Evolutionary conservation across 805 yeast species (phyloP), one percentile per base, ranked within the genome.

Genomic region (Maudiozyma pseudohumilis): DNA sequence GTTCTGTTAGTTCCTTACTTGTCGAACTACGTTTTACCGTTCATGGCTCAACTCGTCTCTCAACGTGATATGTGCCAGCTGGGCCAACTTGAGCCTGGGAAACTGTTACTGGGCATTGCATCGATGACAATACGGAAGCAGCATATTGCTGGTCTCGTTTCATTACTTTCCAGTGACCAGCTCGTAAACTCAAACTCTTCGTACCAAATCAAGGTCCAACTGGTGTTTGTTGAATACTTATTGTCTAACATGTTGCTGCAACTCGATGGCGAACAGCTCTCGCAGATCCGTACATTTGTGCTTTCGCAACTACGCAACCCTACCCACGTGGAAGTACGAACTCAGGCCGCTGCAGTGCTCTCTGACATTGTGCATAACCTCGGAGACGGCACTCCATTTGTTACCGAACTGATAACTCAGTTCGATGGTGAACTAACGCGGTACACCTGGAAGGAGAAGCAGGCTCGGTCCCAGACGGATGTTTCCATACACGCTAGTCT

Each of bases 61-160:
- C 70, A 82, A 65, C 77, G 84, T 42, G 96, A 89, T 43, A 84
- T 84, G 11, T 82, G 94, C 46, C 84, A 81, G 46, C 58, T 82
- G 40, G 79, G 80, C 0, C 70, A 69, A 23, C 58, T 82, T 9
- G 67, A 68, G 28, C 82, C 89, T 0, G 65, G 72, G 2, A 49
- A 59, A 6, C 47, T 73, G 17, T 68, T 73, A 44, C 55, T 63
- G 13, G 53, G 61, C 21, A 53, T 80, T 4, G 74, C 79, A 0
- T 61, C 67, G 19, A 50, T 74, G 23, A 65, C 75, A 5, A 71
- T 64, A 42, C 60, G 71, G 28, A 53, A 60, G 12, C 23, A 5
- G 13, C 24, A n/a, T 17, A 31, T 42, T 15, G 28, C 19, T 10
- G 32, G 29, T 4, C 26, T 42, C 6, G 18, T 42, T 5, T 9